Conservation (phyloP, 1,284 basidiomycete species). For the Apiotrichum gracile region DNA sequence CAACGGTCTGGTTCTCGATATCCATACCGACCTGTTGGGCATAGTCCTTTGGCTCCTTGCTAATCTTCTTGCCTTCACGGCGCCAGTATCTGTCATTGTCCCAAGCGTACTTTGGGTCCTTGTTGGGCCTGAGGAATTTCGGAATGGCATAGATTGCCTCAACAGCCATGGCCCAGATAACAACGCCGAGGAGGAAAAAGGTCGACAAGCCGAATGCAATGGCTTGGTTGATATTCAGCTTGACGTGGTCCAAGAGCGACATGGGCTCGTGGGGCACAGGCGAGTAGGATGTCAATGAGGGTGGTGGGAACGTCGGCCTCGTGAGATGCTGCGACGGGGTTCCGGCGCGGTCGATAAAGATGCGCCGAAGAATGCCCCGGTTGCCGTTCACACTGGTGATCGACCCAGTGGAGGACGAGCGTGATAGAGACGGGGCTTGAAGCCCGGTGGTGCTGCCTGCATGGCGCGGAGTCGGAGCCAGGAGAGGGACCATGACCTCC, state of each 20-base stretch:
- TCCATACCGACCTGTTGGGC: conserved; percentile 55
- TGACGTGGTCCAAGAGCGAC: conserved; percentile 29
- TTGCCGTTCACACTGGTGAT: conserved; percentile 9
- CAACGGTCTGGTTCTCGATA: conserved; percentile 55
- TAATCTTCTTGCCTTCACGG: conserved; percentile 50
- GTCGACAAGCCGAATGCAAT: conserved; percentile 52
- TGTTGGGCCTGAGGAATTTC: conserved; percentile 27
- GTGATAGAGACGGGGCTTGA: conserved; percentile 24
- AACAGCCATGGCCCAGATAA: conserved; percentile 44
- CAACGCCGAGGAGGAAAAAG: conserved; percentile 50
- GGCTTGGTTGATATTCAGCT: conserved; percentile 50
- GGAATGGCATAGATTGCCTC: conserved; percentile 37
- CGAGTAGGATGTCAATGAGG: conserved; percentile 40
- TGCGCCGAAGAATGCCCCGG: conserved; percentile 37
- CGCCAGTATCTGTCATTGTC: conserved; percentile 52
- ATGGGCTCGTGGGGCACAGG: conserved; percentile 36
- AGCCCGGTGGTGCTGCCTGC: conserved; percentile 20
- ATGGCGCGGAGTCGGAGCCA: not conserved
- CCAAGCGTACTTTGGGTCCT: conserved; percentile 48
- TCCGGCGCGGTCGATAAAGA: conserved; percentile 44
- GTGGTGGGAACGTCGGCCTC: conserved; percentile 47
- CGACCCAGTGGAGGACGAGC: conserved; percentile 29
- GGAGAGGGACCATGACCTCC: not conserved
- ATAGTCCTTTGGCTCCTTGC: conserved; percentile 56
- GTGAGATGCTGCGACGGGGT: conserved; percentile 45